Evolutionary conservation across 2,329 filamentous ascomycete species (phyloP), one percentile per base, ranked within the genome.

Genomic region (Ceratocystis cubensis): DNA sequence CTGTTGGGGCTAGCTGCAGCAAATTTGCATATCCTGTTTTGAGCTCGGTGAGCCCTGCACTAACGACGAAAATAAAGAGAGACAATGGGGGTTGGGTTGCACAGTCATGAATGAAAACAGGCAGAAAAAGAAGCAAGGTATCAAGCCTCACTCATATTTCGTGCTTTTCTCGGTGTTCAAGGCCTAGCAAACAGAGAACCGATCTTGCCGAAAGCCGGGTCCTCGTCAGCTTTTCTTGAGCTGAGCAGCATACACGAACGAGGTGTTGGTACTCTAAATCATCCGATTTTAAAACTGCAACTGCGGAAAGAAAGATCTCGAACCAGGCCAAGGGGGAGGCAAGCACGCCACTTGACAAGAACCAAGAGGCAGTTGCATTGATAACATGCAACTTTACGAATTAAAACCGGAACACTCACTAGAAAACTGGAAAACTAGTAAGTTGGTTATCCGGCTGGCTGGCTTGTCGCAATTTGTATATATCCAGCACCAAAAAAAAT

Each of bases 91-190:
- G 13, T 41, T 41, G 37, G 10, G 25, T 33, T 17, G 20, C 44
- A 62, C 33, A 45, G 41, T 37, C 15, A 61, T 20, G 25, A 64
- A 13, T 3, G n/a, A 30, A 41, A 41, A 41, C 37, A 41, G 37
- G 37, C 37, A 53, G 20, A 45, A 44, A 57, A 64, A 17, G 5
- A 44, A 45, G 17, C 30, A 28, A 45, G 20, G 20, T 5, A 33
- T 17, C 7, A 13, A 8, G 56, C 56, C 28, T 48, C 13, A 10
- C 28, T 6, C 30, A 7, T 37, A 6, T 20, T 44, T 67, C 66
- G 66, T 67, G 13, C 20, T 64, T 67, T 61, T 67, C 66, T 67
- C 66, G 66, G 66, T 56, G 62, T 67, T 44, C 28, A 61, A 17
- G 28, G 22, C 10, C 13, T 10, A 10, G n/a, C 48, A 25, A 61